These are phyloP conservation scores for Malus hybrid DNA, from an alignment of 331 rosid genomes.

Conservation along the genomic window DNA sequence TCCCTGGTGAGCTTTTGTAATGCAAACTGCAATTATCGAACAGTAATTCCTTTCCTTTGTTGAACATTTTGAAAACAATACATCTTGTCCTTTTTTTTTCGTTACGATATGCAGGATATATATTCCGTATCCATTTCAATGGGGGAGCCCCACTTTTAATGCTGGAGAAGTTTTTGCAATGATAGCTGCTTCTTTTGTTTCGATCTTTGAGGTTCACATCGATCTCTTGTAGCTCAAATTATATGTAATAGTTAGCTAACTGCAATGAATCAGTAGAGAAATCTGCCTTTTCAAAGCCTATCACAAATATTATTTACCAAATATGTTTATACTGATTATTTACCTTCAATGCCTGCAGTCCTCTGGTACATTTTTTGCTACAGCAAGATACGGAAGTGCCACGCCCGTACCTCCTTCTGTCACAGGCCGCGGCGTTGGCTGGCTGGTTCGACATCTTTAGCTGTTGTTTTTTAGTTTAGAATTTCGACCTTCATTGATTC, in stretches of 20 bases:
- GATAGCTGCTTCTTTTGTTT: slow-evolving; percentile 79
- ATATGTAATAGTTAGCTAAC: no score
- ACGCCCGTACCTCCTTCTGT: slow-evolving; percentile 88
- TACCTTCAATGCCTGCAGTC: slow-evolving; percentile 36
- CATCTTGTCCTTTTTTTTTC: background rate
- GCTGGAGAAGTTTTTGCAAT: slow-evolving; percentile 72
- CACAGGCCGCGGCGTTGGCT: slow-evolving; percentile 70
- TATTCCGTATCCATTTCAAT: slow-evolving; percentile 82
- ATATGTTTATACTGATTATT: no score
- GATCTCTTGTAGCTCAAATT: background rate
- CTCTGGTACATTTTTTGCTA: slow-evolving; percentile 65
- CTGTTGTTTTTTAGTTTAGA: background rate
- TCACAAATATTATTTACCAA: no score
- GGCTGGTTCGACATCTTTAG: slow-evolving; percentile 48
- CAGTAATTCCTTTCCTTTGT: background rate
- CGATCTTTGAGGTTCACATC: slow-evolving; percentile 62
- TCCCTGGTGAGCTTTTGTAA: slow-evolving; percentile 40
- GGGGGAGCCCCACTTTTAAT: slow-evolving; percentile 86
- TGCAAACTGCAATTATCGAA: background rate
- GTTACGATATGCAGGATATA: slow-evolving; percentile 46
- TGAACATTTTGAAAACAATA: background rate
- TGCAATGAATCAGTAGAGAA: no score
- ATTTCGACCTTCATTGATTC: background rate
- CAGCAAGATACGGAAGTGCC: slow-evolving; percentile 82
- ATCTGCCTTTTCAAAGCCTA: no score